Base-by-base conservation (phyloP, 805 yeast species). In the Candida odintsovae region DNA sequence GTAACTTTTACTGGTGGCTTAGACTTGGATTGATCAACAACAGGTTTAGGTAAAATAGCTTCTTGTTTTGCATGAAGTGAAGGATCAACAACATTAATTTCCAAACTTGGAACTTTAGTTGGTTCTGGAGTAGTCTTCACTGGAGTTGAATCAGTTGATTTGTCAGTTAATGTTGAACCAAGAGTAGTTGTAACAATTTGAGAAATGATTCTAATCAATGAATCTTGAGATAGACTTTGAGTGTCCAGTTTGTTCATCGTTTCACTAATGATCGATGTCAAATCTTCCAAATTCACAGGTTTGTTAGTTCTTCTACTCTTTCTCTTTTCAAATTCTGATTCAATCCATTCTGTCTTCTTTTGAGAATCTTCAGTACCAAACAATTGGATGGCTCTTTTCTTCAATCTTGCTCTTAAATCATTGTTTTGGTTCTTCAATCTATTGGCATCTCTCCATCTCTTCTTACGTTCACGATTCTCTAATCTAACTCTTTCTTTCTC, bases 381-480 rank as follows among this genome's bases (percentile, higher is more conserved):
- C 54, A 83, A 66, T 18, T 65, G 67, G 35, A 68, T 70, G 0
- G 97, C 97, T 37, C 94, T 71, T 53, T 83, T 83, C 52, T 77
- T 74, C 19, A 92, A 82, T 46, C 98, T 71, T 0, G 86, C 79
- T 44, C 95, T 73, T 45, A 92, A 69, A 60, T 92, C 98, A 57
- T 88, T 84, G 62, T 90, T 96, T 67, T 87, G 83, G 64, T 90
- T 90, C 53, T 94, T 73, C 49, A 83, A 83, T 9, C 78, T 76
- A 59, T 92, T 89, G 23, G 78, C 82, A 52, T 81, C 90, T 57
- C 96, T 73, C 96, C 96, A 88, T 53, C 78, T 76, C 66, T 85
- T 82, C 67, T 88, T 88, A 19, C 96, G 70, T 45, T 81, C 86
- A 41, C 95, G 70, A 57, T 88, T 88, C 41, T 81, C 90, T 22